Evolutionary conservation across 352 stramenopile species (phyloP).

Genomic region (Pythium phragmitis): DNA sequence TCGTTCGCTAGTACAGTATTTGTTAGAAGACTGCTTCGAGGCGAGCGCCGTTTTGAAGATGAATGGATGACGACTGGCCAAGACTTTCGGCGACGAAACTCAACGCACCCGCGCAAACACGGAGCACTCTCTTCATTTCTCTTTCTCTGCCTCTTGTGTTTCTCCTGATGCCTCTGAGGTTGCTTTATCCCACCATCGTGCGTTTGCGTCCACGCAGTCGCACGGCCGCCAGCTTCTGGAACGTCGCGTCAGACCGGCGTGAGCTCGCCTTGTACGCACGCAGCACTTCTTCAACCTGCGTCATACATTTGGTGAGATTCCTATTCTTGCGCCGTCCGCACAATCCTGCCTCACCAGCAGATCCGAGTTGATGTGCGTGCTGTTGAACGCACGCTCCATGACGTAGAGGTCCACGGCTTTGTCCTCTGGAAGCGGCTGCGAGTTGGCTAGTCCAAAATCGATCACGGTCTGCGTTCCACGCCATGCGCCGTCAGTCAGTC

Average conservation of each 20-base stretch:
- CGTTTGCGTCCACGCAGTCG: constrained; percentile 87
- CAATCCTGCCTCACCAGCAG: constrained; percentile 42
- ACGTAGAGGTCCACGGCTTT: constrained; percentile 94
- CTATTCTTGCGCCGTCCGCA: background rate
- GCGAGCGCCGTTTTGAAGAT: background rate
- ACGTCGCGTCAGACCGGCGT: constrained; percentile 66
- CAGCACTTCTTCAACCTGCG: constrained; percentile 77
- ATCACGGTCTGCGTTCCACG: constrained; percentile 64
- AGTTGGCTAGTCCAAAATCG: constrained; percentile 84
- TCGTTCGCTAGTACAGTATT: constrained; percentile 28
- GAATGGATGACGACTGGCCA: background rate
- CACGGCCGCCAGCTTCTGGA: constrained; percentile 88
- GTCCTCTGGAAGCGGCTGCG: constrained; percentile 84
- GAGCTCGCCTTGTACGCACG: constrained; percentile 86
- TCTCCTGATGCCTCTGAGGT: background rate
- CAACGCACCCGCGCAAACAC: constrained; percentile 6
- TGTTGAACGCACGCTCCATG: constrained; percentile 91
- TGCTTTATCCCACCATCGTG: constrained; percentile 85
- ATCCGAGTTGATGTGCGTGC: constrained; percentile 87
- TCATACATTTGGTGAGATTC: background rate
- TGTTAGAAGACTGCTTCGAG: constrained; percentile 27
- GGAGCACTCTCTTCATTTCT: constrained; percentile 2
- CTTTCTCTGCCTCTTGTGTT: background rate
- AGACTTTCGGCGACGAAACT: constrained; percentile 5
- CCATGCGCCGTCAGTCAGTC: background rate